A percentile compares a stretch with the other conserved stretches of the same genome.
These are phyloP conservation scores for Brassica cretica DNA, from an alignment of 345 rosid species.

Conservation along the genomic window DNA sequence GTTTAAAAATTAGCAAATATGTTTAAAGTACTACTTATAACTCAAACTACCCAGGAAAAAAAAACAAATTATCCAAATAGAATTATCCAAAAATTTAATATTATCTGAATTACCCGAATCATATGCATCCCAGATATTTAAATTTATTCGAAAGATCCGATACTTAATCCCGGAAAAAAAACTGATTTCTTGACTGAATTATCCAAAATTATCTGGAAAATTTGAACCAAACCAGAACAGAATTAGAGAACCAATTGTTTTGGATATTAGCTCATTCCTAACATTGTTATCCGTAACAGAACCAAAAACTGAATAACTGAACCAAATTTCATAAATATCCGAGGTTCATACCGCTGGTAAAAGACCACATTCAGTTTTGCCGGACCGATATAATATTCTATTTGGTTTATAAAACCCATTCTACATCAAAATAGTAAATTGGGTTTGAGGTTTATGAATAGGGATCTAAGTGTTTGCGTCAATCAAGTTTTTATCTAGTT, in stretches of 20 bases:
- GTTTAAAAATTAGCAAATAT: too few relatives aligned
- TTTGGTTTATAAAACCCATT: not conserved
- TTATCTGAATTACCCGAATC: too few relatives aligned
- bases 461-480: not conserved
- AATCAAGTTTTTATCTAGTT: not conserved
- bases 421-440: not conserved
- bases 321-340: not conserved
- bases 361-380: not conserved
- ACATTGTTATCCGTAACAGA: not conserved
- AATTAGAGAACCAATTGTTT: too few relatives aligned
- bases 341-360: not conserved
- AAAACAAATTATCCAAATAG: too few relatives aligned
- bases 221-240: not conserved
- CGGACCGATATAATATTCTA: not conserved
- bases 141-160: not conserved
- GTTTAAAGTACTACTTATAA: too few relatives aligned
- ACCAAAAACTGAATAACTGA: not conserved
- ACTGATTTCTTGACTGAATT: too few relatives aligned
- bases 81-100: not conserved
- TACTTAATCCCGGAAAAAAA: too few relatives aligned
- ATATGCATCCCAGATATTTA: not conserved
- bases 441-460: not conserved
- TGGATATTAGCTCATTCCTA: not conserved
- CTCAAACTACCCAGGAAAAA: too few relatives aligned
- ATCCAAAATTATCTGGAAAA: too few relatives aligned